A percentile compares a stretch with the other conserved stretches of the same genome.
phyloP scores from a whole-genome alignment of 306 rosid species.

The Pyrus bretschneideri region DNA sequence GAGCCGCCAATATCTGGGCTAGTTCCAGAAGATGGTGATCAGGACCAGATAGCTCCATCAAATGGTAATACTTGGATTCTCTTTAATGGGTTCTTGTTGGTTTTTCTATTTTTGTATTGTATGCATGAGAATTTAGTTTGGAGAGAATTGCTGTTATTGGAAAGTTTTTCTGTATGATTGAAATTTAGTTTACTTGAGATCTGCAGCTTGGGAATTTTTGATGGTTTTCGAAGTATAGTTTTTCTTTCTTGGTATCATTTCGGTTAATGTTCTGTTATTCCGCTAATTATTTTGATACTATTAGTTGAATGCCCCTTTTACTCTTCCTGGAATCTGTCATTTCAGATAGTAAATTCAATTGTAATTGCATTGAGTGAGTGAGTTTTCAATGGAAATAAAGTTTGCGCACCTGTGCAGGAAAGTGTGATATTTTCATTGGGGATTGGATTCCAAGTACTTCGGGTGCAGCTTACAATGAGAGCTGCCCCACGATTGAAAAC shows the following conservation, averaged over 20 bases:
- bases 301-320: background rate
- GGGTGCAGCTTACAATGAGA: conserved; percentile 63
- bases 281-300: background rate
- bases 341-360: background rate
- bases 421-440: conserved; percentile 69
- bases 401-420: conserved; percentile 34
- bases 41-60: conserved; percentile 26
- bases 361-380: background rate
- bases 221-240: background rate
- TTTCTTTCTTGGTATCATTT: background rate
- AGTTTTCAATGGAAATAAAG: conserved; percentile 4
- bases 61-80: conserved; percentile 20
- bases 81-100: background rate
- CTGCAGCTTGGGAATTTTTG: background rate
- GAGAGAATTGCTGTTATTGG: background rate
- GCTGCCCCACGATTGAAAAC: conserved; percentile 70
- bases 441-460: conserved; percentile 71
- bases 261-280: background rate
- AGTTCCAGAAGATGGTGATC: conserved; percentile 17
- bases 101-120: background rate
- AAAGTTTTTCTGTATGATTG: background rate
- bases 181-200: background rate
- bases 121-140: background rate
- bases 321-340: background rate
- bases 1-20: background rate